Base-by-base conservation (phyloP, 805 yeast species). In the Priceomyces haplophilus region DNA sequence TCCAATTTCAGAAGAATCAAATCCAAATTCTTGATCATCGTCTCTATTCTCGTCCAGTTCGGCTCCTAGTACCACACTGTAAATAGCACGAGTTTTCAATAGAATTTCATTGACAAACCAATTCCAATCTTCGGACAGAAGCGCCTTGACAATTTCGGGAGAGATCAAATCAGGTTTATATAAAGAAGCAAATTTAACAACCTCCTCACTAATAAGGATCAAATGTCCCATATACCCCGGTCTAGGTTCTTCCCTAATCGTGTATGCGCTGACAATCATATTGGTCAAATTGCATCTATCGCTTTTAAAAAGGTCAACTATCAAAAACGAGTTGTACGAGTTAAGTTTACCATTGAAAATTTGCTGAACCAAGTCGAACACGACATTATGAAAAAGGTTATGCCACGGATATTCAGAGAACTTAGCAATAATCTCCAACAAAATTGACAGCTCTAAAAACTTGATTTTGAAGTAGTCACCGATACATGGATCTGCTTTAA, bases 151-250 rank as follows among this genome's bases (percentile, higher is more conserved):
- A 16, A 82, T 78, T 4, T 68, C 56, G 3, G 78, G 75, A 1
- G 85, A 75, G 11, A 82, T 73, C 18, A 79, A 62, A 47, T 79
- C 85, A 6, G 84, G 81, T 30, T 80, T 72, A 52, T 79, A 79
- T 13, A 80, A 61, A n/a, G 72, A 75, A 3, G 78, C 72, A 61
- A 93, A 93, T 60, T 93, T 93, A 38, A 89, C 96, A 36, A 93
- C 89, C 61, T 93, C 99, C 61, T 93, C 99, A 40, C 96, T 89
- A 43, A 93, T 88, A 40, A 93, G 69, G 5, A 95, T 88, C 49
- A 93, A 67, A 61, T 93, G 99, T n/a, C 99, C 99, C 88, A 90
- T 89, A 59, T 88, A 93, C 0, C 99, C 99, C 31, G 90, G 78
- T 42, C 95, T 75, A 32, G 86, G 76, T 3, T 80, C 79, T 8